Evolutionary conservation across 176 grass and related monocot species (phyloP), one percentile per base, ranked within the genome.

Genomic region (Paspalum notatum): DNA sequence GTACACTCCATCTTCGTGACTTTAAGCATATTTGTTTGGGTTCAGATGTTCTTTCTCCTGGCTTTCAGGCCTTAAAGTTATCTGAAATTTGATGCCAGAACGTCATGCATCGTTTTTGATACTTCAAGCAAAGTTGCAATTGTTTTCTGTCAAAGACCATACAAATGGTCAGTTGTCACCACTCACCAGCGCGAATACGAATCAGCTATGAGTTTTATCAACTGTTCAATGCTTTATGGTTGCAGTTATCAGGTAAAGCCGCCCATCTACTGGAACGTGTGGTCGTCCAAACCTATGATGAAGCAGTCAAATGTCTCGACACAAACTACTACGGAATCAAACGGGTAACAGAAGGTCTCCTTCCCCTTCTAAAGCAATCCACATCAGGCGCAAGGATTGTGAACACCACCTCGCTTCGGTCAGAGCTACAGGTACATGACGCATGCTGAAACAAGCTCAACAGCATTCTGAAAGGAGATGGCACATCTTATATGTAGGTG

Each of bases 161-260:
- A 32, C 32, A 32, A 32, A 32, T 32, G 32, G 32, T 32, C 32
- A 32, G 32, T 32, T 2, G 32, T 32, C 32, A 32, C 32, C 32
- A 32, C 32, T 32, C 32, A 32, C 2, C 32, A 32, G 32, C 32
- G 32, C 32, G 3, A 32, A 32, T 1, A 3, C 32, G 3, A 32
- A 32, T 32, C 32, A 32, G 32, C 32, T 32, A 32, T 32, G 32
- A 32, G 32, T 32, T 32, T 32, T 32, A 32, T 32, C 32, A 32
- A 32, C 1, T 32, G 32, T 32, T 32, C 32, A 32, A 32, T 32
- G 32, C 32, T 32, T 32, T 32, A 32, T 32, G 32, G 3, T 66
- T 86, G 74, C 77, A 97, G 94, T 70, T 50, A 75, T 93, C 94
- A 54, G 94, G 94, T 20, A 89, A 81, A 66, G 88, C 91, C 7